Evolutionary conservation across 2,329 filamentous ascomycete species (phyloP).

Genomic region (Boeremia exigua): DNA sequence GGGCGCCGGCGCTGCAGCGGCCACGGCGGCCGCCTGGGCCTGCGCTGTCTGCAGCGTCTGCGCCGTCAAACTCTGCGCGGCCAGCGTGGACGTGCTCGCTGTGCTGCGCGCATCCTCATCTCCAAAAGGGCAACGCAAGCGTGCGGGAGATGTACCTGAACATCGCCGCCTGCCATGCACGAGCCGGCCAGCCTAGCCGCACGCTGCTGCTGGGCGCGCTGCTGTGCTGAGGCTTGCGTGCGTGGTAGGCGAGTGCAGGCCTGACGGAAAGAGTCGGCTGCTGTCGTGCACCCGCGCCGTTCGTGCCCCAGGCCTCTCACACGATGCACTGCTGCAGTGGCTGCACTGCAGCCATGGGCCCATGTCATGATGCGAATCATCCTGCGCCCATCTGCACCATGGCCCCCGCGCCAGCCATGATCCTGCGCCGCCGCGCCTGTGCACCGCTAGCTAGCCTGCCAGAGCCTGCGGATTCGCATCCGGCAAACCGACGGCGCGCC

Average conservation of each 20-base stretch:
- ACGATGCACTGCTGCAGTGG: conserved; percentile 24
- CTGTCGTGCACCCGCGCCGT: conserved; percentile 33
- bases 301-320: conserved; percentile 34
- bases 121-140: conserved; percentile 14
- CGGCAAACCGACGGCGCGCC: conserved; percentile 21
- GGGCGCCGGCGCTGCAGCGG: conserved; percentile 1
- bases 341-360: conserved; percentile 18
- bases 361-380: conserved; percentile 33
- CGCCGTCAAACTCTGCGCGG: background rate
- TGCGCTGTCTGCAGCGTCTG: background rate
- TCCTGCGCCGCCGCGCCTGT: conserved; percentile 24
- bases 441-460: conserved; percentile 5
- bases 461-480: conserved; percentile 13
- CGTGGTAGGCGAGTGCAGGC: conserved; percentile 20
- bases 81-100: background rate
- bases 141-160: conserved; percentile 42
- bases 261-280: conserved; percentile 37
- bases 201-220: conserved; percentile 23
- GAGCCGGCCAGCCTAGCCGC: conserved; percentile 33
- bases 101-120: conserved; percentile 1
- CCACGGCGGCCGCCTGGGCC: background rate
- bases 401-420: conserved; percentile 24
- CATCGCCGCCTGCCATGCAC: conserved; percentile 28
- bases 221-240: conserved; percentile 6
- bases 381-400: conserved; percentile 15